Evolutionary conservation across 73 alveolate genomes (phyloP), one percentile per base, ranked within the genome.

Genomic region (Paramecium sonneborni): DNA sequence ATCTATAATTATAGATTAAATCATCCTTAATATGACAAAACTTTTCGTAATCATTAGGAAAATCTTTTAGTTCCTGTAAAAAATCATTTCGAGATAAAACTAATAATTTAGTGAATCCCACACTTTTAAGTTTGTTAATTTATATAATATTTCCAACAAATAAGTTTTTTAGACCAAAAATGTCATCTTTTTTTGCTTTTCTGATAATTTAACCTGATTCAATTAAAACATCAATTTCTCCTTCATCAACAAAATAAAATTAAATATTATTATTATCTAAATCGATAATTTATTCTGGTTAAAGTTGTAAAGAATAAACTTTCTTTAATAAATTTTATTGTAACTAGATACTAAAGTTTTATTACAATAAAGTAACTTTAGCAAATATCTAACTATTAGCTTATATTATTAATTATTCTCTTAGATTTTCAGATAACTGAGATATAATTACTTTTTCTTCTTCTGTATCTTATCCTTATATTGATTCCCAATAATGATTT

Each of bases 401-500:
- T 88, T 88, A 23, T 11, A 88, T 26, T 39, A 69, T 67, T 38
- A 88, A 69, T 23, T 55, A 38, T 32, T 44, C 84, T 44, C 58
- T 39, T 38, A 88, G 21, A 32, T 55, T 52, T n/a, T 88, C 87
- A 1, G 91, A 69, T 24, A 88, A 82, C 30, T 88, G 18, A 38
- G 76, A 43, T 12, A 88, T 52, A 23, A 88, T 62, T 6, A 26
- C 46, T 26, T 88, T 69, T 70, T 88, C 89, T 68, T 88, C 70
- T 48, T 70, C 38, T 8, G 58, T 82, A 18, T 38, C 38, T 18
- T 88, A 76, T 5, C 57, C 55, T 0, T 44, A 30, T 28, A 57
- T 43, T 24, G 67, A 76, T 32, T 95, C 76, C 95, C 98, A 86
- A 92, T 92, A 92, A 94, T 92, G 84, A 46, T 85, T 91, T 39